A percentile compares a stretch with the other conserved stretches of the same genome.
Conservation (phyloP, 345 rosid genomes). For the Lenwebbia sp. region DNA sequence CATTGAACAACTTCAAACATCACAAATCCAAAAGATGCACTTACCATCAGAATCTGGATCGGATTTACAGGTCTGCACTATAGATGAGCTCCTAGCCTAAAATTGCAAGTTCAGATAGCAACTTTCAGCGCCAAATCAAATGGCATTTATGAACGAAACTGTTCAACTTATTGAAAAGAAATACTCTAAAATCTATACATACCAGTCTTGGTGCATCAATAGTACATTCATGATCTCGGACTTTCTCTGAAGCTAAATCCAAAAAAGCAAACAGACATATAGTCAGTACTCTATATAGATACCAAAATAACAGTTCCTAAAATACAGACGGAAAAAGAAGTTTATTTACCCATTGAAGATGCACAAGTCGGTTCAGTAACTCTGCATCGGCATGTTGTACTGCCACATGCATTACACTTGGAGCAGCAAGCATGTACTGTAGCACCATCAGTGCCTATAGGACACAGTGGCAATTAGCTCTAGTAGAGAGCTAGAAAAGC, state of each 20-base stretch:
- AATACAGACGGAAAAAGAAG: background rate
- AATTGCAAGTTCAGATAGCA: background rate
- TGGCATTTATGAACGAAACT: background rate
- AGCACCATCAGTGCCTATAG: conserved; percentile 19
- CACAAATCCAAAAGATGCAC: conserved; percentile 13
- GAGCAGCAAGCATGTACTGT: conserved; percentile 13
- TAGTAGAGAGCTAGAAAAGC: conserved; percentile 10
- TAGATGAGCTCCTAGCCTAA: conserved; percentile 28
- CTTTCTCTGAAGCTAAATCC: conserved; percentile 23
- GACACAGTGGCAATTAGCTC: conserved; percentile 16
- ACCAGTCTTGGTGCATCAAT: conserved; percentile 39
- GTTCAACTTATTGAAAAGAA: background rate
- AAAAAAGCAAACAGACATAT: background rate
- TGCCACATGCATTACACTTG: conserved; percentile 36
- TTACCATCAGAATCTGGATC: conserved; percentile 73
- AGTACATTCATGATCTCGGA: conserved; percentile 13
- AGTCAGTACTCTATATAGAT: background rate
- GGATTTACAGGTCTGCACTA: conserved; percentile 38
- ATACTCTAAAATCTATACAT: background rate
- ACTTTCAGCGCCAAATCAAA: background rate
- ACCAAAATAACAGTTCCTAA: background rate
- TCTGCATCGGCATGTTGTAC: conserved; percentile 22
- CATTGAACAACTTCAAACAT: conserved; percentile 4
- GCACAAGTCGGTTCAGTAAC: background rate
- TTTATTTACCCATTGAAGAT: background rate